phyloP scores from a whole-genome alignment of 805 yeast species.

The Metschnikowia noctiluminum region DNA sequence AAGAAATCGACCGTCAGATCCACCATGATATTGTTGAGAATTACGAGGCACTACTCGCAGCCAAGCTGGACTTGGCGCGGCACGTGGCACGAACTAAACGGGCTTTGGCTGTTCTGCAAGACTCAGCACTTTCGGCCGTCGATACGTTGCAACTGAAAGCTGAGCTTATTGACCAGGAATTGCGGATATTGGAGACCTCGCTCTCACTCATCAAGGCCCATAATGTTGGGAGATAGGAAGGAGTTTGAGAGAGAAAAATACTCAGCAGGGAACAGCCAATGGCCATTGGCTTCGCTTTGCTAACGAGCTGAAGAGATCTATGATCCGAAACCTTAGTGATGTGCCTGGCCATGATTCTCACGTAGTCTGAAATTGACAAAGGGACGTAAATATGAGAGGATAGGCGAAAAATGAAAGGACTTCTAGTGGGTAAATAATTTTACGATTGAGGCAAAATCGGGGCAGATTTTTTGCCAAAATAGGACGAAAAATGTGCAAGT shows the following conservation, averaged over 20 bases:
- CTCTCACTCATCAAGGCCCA: conserved; percentile 21
- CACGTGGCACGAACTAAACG: conserved; percentile 9
- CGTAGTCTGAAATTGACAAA: too few relatives aligned
- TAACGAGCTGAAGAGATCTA: too few relatives aligned
- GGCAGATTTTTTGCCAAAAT: too few relatives aligned
- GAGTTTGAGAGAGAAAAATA: background rate
- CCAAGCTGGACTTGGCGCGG: conserved; percentile 11
- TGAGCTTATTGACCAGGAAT: conserved; percentile 67
- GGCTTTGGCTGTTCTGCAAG: conserved; percentile 10
- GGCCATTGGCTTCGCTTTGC: too few relatives aligned
- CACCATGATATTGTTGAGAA: conserved; percentile 28
- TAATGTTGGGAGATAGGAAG: background rate
- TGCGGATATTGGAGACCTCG: conserved; percentile 67
- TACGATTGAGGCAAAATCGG: too few relatives aligned
- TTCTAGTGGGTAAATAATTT: too few relatives aligned
- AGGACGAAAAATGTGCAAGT: too few relatives aligned
- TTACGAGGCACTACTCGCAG: conserved; percentile 14
- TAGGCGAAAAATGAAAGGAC: too few relatives aligned
- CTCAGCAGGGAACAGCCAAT: too few relatives aligned
- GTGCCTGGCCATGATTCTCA: too few relatives aligned
- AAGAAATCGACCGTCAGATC: conserved; percentile 36
- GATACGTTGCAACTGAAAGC: conserved; percentile 38
- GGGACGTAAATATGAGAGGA: too few relatives aligned
- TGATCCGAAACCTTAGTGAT: too few relatives aligned
- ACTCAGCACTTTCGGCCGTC: conserved; percentile 9